phyloP scores from a whole-genome alignment of 208 protist genomes.

The Leishmania lainsoni region DNA sequence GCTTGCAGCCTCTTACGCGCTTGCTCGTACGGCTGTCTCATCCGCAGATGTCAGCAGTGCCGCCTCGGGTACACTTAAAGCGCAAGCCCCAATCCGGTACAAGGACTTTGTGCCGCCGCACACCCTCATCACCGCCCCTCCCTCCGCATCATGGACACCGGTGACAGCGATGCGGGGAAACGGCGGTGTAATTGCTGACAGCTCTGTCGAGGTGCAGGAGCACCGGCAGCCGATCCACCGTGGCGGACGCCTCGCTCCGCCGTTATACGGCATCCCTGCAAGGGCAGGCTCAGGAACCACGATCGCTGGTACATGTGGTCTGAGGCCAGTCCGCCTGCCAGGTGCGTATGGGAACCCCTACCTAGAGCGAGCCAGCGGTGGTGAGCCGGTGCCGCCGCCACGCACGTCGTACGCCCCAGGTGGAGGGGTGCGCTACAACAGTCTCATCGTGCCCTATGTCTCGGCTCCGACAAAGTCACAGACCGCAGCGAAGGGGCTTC shows the following conservation, averaged over 20 bases:
- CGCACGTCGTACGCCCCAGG: conserved; percentile 34
- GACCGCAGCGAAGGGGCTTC: not conserved
- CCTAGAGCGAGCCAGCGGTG: conserved; percentile 8
- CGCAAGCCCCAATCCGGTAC: not conserved
- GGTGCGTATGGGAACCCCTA: conserved; percentile 20
- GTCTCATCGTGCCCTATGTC: conserved; percentile 4
- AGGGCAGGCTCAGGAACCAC: not conserved
- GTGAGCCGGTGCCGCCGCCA: conserved; percentile 16
- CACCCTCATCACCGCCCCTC: not conserved
- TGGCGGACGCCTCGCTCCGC: not conserved
- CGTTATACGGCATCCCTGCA: not conserved
- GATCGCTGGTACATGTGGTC: not conserved
- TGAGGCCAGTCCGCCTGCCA: not conserved
- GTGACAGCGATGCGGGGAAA: not conserved
- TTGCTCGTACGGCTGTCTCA: not conserved
- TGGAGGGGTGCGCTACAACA: conserved; percentile 24
- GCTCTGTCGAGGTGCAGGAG: not conserved
- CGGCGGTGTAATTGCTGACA: not conserved
- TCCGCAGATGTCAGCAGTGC: not conserved
- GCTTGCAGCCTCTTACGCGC: not conserved
- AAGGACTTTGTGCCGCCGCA: conserved; percentile 1
- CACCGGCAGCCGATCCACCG: not conserved
- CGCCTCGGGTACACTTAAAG: not conserved
- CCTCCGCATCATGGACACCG: not conserved
- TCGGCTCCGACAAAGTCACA: not conserved